A percentile compares a stretch with the other conserved stretches of the same genome.
These are phyloP conservation scores for Chaetomium sp. DNA, from an alignment of 2,329 filamentous ascomycete genomes.

Conservation along the genomic window DNA sequence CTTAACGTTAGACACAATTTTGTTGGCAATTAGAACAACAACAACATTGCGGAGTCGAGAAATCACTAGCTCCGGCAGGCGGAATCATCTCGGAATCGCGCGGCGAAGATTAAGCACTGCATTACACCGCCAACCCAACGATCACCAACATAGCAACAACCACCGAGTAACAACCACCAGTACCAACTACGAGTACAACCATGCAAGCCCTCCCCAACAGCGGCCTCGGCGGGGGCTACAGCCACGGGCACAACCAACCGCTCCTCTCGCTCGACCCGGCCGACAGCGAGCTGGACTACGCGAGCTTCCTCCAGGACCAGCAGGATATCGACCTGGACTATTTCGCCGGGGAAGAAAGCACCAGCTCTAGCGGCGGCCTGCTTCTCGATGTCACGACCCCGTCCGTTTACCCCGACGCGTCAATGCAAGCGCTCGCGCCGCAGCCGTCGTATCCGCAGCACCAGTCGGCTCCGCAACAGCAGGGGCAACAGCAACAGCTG, in stretches of 20 bases:
- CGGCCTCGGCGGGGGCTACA: constrained; percentile 1
- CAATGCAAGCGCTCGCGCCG: background rate
- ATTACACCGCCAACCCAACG: too few species aligned
- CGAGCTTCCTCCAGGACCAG: constrained; percentile 31
- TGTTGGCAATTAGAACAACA: too few species aligned
- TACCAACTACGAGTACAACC: background rate
- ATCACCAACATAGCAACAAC: background rate
- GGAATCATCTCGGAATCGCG: too few species aligned
- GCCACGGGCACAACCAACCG: constrained; percentile 1
- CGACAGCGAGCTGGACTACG: constrained; percentile 35
- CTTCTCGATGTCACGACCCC: constrained; percentile 20
- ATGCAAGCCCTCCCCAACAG: constrained; percentile 10
- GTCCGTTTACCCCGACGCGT: constrained; percentile 10
- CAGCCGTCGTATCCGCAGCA: background rate
- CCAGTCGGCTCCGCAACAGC: background rate
- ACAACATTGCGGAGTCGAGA: too few species aligned
- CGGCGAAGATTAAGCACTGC: too few species aligned
- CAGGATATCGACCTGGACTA: constrained; percentile 20
- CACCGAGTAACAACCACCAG: background rate
- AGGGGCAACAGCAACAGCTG: background rate
- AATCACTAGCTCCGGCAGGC: too few species aligned
- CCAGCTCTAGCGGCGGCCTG: constrained; percentile 24
- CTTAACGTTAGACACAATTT: too few species aligned
- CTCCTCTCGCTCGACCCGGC: constrained; percentile 27
- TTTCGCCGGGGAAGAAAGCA: constrained; percentile 16